Evolutionary conservation across 129 eudicot genomes (phyloP).

Genomic region (Smallanthus sonchifolius): DNA sequence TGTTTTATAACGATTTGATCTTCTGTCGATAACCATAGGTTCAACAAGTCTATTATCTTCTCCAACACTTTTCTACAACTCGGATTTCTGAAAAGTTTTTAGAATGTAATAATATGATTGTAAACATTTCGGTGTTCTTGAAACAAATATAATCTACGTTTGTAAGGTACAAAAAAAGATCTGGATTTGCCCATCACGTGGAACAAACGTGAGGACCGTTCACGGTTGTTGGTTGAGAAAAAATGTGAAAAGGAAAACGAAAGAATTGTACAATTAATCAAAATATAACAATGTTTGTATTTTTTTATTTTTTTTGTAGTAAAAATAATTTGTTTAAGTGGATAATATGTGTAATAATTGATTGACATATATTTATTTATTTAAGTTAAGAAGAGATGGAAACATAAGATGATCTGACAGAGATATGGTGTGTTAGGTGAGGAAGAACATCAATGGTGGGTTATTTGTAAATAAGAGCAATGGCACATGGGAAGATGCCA

Average conservation of each 20-base stretch:
- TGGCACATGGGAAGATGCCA: constrained; percentile 43
- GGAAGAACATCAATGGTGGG: neutral
- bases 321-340: too few species aligned
- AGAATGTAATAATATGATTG: too few species aligned
- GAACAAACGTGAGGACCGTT: neutral
- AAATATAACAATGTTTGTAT: too few species aligned
- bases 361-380: too few species aligned
- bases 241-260: neutral
- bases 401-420: constrained; percentile 20
- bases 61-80: too few species aligned
- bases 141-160: neutral
- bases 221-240: neutral
- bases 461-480: neutral
- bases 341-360: too few species aligned
- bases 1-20: too few species aligned
- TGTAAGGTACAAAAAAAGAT: neutral
- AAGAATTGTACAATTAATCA: neutral
- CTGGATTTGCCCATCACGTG: constrained; percentile 1
- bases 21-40: too few species aligned
- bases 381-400: neutral
- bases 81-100: too few species aligned
- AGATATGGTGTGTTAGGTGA: constrained; percentile 17
- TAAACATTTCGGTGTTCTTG: too few species aligned
- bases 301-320: too few species aligned
- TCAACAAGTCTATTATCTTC: too few species aligned